Base-by-base conservation (phyloP, 345 rosid species). In the Eutrema yunnanense region DNA sequence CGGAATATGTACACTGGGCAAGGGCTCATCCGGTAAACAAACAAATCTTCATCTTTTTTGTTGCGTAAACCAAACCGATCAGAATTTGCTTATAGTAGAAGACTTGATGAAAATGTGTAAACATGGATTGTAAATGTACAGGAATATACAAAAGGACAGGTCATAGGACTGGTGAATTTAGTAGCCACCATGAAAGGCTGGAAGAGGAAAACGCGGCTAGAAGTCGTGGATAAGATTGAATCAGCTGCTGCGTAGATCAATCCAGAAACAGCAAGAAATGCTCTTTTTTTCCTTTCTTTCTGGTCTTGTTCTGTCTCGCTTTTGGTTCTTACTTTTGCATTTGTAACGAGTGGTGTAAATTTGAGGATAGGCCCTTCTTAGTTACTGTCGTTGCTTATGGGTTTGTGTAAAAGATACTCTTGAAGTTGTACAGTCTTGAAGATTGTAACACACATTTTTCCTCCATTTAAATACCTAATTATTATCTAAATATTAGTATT, bases 1-100 rank as follows among this genome's bases (percentile, higher is more conserved):
- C 98, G 2, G 99, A 96, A 81, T 92, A 81, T 49, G 92, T 92
- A 19, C 98, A 96, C 76, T 92, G 97, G 98, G 91, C 97, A 27
- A 90, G 95, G 8, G 86, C 82, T 81, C 99, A 90, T 64, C 96
- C 98, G 44, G 99, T 95, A 87, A 86, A 54, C 42, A 55, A 53
- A 27, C 14, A 8, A 32, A 33, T 27, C 33, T 14, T 65, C 9
- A 0, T 14, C 8, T 30, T 47, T 1, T 16, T 34, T 32, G 7
- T 54, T 13, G 54, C 10, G 8, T 47, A 69, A 57, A 52, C 26
- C 44, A 33, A 62, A 65, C 46, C 6, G 2, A 8, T 26, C 2
- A 2, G 16, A 6, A 11, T 67, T 6, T 30, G 14, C 32, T 6
- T 54, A 2, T 26, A 22, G 65, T 48, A 32, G 51, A 26, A 40